Conservation (phyloP, 2,329 filamentous ascomycete genomes). For the Sarocladium brachiariae region DNA sequence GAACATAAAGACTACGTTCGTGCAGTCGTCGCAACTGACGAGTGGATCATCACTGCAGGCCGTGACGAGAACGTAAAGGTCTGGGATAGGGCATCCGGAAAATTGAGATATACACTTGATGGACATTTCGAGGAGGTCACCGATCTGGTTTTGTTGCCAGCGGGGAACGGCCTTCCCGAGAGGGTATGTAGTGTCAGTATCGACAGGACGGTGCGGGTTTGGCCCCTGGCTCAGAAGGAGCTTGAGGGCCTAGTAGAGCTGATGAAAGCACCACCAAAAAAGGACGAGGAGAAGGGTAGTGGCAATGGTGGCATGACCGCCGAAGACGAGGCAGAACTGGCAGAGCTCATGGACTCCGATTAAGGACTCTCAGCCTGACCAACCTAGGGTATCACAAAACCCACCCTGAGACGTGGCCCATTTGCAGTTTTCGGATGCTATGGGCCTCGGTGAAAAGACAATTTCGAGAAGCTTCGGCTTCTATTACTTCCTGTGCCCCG, state of each 20-base stretch:
- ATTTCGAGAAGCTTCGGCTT: too few relatives aligned
- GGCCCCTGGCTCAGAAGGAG: slow-evolving; percentile 62
- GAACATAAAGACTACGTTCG: slow-evolving; percentile 86
- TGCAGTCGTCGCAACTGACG: slow-evolving; percentile 66
- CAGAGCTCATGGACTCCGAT: slow-evolving; percentile 74
- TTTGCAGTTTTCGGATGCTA: too few relatives aligned
- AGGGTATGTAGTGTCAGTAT: slow-evolving; percentile 77
- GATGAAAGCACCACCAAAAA: slow-evolving; percentile 20
- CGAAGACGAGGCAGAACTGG: slow-evolving; percentile 89
- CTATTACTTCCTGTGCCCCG: too few relatives aligned
- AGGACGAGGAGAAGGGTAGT: slow-evolving; percentile 38
- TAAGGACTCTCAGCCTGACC: too few relatives aligned
- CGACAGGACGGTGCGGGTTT: slow-evolving; percentile 79
- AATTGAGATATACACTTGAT: slow-evolving; percentile 64
- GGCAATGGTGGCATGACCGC: slow-evolving; percentile 59
- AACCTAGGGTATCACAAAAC: too few relatives aligned
- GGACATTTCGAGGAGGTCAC: slow-evolving; percentile 95
- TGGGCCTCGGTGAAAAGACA: too few relatives aligned
- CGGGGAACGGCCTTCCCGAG: slow-evolving; percentile 23
- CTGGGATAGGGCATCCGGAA: slow-evolving; percentile 71
- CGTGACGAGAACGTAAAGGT: slow-evolving; percentile 87
- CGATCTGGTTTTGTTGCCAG: slow-evolving; percentile 56
- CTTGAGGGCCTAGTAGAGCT: slow-evolving; percentile 43
- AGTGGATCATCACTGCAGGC: slow-evolving; percentile 81
- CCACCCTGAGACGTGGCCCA: background rate